Conservation (phyloP, 1,284 basidiomycete genomes). For the Trichosporon inkin region DNA sequence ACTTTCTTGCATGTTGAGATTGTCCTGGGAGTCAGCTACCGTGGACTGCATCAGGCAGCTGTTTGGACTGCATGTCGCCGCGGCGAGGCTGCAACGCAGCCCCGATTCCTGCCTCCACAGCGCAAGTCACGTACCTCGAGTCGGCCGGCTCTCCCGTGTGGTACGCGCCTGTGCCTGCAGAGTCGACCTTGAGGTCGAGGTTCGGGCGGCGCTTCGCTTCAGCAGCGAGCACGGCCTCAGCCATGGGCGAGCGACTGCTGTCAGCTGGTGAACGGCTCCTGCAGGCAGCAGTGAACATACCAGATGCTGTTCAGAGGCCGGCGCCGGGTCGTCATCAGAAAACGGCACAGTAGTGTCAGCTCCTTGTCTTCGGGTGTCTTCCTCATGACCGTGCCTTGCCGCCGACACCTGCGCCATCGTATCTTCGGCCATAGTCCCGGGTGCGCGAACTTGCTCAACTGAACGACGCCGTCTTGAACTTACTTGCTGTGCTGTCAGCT, state of each 20-base stretch:
- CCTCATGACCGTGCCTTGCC: neutral
- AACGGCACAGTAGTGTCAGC: neutral
- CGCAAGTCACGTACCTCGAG: too few species aligned
- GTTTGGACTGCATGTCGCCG: too few species aligned
- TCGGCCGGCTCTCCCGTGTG: conserved; percentile 50
- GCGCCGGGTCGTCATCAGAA: too few species aligned
- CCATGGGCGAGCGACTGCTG: conserved; percentile 49
- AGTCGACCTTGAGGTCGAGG: conserved; percentile 44
- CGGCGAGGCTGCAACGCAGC: too few species aligned
- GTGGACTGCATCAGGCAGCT: neutral
- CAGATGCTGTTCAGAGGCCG: conserved; percentile 35
- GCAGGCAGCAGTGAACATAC: conserved; percentile 19
- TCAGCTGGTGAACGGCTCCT: neutral
- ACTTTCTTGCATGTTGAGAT: conserved; percentile 49
- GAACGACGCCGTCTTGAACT: conserved; percentile 11
- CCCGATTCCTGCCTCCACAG: too few species aligned
- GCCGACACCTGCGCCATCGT: neutral
- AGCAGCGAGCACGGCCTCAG: conserved; percentile 48
- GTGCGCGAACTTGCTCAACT: too few species aligned
- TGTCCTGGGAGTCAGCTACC: conserved; percentile 36
- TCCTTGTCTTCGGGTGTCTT: too few species aligned
- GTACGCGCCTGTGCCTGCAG: conserved; percentile 51
- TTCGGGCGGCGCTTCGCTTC: conserved; percentile 31
- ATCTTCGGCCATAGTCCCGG: too few species aligned
- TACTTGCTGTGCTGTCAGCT: conserved; percentile 35